A percentile compares a stretch with the other conserved stretches of the same genome.
phyloP scores from a whole-genome alignment of 1,284 basidiomycete genomes.

The Violaceomyces palustris region DNA sequence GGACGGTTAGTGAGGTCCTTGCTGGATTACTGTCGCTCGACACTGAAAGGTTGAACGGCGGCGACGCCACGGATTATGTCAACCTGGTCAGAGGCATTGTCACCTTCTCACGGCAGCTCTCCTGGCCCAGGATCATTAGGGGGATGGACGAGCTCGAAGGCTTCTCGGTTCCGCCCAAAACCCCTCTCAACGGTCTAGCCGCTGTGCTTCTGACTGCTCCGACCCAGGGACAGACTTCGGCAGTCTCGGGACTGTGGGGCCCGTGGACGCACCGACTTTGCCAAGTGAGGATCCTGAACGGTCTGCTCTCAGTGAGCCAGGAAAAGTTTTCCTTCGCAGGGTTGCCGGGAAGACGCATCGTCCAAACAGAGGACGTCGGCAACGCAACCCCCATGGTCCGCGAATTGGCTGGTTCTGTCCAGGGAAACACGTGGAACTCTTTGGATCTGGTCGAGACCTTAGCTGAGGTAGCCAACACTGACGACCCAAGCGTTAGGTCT shows the following conservation, averaged over 20 bases:
- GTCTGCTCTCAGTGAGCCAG: constrained; percentile 72
- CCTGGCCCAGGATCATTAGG: constrained; percentile 52
- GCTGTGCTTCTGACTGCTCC: constrained; percentile 42
- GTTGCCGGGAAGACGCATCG: constrained; percentile 36
- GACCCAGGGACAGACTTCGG: constrained; percentile 14
- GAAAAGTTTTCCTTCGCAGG: constrained; percentile 72
- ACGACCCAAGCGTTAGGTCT: constrained; percentile 57
- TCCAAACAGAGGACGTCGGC: constrained; percentile 29
- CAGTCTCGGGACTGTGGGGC: constrained; percentile 56
- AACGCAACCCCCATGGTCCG: constrained; percentile 67
- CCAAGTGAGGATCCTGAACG: constrained; percentile 80
- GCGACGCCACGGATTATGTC: constrained; percentile 25
- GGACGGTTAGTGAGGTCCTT: constrained; percentile 38
- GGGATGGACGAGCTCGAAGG: constrained; percentile 54
- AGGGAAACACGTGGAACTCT: constrained; percentile 89
- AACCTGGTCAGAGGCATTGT: constrained; percentile 19
- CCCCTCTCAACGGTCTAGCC: constrained; percentile 36
- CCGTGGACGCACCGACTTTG: constrained; percentile 77
- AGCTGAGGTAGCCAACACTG: constrained; percentile 83
- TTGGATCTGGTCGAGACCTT: constrained; percentile 81
- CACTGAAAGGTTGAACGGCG: constrained; percentile 19
- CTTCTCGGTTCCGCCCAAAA: constrained; percentile 54
- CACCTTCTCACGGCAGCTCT: constrained; percentile 18
- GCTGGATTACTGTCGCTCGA: constrained; percentile 36
- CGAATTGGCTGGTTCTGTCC: constrained; percentile 63